Conservation (phyloP, 2,329 filamentous ascomycete genomes). For the Alternaria atra region DNA sequence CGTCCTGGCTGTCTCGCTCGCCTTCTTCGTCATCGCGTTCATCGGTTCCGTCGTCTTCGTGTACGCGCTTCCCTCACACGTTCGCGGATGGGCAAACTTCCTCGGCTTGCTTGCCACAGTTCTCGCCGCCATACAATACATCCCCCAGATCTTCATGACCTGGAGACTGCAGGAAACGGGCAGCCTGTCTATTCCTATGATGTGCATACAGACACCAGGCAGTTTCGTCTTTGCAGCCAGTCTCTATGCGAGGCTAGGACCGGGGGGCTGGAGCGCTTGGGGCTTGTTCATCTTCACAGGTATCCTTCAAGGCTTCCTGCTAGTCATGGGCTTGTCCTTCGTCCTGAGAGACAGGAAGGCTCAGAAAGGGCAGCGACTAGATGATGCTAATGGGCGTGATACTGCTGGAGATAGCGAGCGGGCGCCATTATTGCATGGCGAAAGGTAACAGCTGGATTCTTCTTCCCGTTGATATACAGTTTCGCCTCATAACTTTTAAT, state of each 20-base stretch:
- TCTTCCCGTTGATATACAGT: neutral
- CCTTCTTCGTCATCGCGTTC: slow-evolving; percentile 78
- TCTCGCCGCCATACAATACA: slow-evolving; percentile 87
- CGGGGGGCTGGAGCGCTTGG: slow-evolving; percentile 94
- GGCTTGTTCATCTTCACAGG: slow-evolving; percentile 89
- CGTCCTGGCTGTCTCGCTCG: slow-evolving; percentile 75
- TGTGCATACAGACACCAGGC: slow-evolving; percentile 96
- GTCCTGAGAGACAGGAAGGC: slow-evolving; percentile 61
- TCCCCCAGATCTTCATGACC: slow-evolving; percentile 95
- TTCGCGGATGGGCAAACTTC: slow-evolving; percentile 83
- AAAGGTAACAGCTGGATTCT: neutral
- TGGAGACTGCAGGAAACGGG: slow-evolving; percentile 85
- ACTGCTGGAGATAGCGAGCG: slow-evolving; percentile 4
- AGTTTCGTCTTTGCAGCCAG: slow-evolving; percentile 90
- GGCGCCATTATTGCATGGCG: slow-evolving; percentile 9
- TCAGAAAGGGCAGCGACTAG: slow-evolving; percentile 6
- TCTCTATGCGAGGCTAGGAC: slow-evolving; percentile 79
- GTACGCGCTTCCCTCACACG: slow-evolving; percentile 67
- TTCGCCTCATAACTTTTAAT: neutral
- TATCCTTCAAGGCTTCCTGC: slow-evolving; percentile 79
- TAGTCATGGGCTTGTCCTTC: slow-evolving; percentile 83
- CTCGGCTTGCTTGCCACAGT: slow-evolving; percentile 81
- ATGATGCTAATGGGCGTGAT: slow-evolving; percentile 1
- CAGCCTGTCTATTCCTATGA: slow-evolving; percentile 94
- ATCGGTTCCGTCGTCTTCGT: slow-evolving; percentile 72